Percentiles rank a stretch among this genome's conserved stretches.
Conservation (phyloP, 1,139 yeast genomes). For the Pichia sp. region DNA sequence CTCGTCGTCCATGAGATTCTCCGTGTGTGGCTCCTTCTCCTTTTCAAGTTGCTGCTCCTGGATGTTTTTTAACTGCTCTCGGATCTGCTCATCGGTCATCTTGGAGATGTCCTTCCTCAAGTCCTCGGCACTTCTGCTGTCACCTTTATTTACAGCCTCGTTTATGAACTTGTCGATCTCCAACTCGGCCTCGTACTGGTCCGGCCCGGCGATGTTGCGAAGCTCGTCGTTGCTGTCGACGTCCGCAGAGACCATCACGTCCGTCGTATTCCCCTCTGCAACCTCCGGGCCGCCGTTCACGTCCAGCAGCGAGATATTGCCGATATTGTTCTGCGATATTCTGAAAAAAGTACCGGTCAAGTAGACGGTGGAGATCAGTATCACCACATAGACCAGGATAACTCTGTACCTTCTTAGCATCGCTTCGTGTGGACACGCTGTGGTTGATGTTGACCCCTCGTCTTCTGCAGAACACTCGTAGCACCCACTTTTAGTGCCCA, state of each 20-base stretch:
- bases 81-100: slow-evolving; percentile 20
- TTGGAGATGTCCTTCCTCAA: slow-evolving; percentile 6
- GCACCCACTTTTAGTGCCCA: background rate
- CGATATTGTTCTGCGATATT: background rate
- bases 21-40: slow-evolving; percentile 1
- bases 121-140: background rate
- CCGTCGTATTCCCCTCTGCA: background rate
- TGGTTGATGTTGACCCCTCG: too few relatives aligned
- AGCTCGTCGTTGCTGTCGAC: background rate
- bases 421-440: background rate
- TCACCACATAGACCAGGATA: background rate
- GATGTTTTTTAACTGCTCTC: slow-evolving; percentile 14
- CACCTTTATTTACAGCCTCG: background rate
- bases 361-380: background rate
- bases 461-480: background rate
- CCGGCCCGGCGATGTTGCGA: background rate
- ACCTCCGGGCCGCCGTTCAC: background rate
- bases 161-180: slow-evolving; percentile 9
- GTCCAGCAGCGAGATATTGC: background rate
- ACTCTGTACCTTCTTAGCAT: slow-evolving; percentile 6
- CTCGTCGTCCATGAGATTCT: background rate
- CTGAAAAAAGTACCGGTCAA: background rate
- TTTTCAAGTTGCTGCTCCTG: slow-evolving; percentile 11
- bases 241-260: background rate
- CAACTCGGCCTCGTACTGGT: slow-evolving; percentile 4